Conservation (phyloP, 371 early-diverging fungal genomes). For the Mycotypha africana region DNA sequence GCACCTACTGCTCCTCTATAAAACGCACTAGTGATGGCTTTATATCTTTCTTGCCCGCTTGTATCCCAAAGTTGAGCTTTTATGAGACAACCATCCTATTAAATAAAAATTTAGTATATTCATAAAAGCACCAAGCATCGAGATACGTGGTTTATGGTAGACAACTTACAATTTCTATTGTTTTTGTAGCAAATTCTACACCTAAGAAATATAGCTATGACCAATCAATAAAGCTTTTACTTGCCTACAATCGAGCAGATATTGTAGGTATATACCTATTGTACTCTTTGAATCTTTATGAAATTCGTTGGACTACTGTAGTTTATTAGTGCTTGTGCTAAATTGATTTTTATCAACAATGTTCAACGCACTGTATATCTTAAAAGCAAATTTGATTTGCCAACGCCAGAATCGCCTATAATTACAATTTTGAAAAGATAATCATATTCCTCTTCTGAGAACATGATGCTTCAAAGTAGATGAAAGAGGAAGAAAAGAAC, state of each 20-base stretch:
- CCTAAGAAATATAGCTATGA: conserved; percentile 7
- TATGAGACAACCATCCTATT: conserved; percentile 34
- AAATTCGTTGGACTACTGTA: conserved; percentile 14
- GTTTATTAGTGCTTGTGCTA: too few species aligned
- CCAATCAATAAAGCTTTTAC: conserved; percentile 56
- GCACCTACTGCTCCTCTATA: conserved; percentile 48
- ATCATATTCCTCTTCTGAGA: too few species aligned
- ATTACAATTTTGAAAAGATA: too few species aligned
- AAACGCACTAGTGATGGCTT: conserved; percentile 62
- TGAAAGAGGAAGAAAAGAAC: too few species aligned
- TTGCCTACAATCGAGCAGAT: too few species aligned
- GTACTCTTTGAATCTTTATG: conserved; percentile 16
- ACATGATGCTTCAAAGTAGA: too few species aligned
- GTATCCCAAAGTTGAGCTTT: conserved; percentile 93
- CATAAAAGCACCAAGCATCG: too few species aligned
- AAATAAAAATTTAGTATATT: too few species aligned
- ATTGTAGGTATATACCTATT: conserved; percentile 6
- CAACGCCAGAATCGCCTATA: too few species aligned
- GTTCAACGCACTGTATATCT: too few species aligned
- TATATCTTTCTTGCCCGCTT: conserved; percentile 75
- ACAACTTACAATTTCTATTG: conserved; percentile 31
- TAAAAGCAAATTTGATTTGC: too few species aligned
- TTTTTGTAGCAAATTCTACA: conserved; percentile 51
- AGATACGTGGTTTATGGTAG: conserved; percentile 16
- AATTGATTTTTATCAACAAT: too few species aligned